Conservation (phyloP, 805 yeast species). For the Metschnikowia colocasiae region DNA sequence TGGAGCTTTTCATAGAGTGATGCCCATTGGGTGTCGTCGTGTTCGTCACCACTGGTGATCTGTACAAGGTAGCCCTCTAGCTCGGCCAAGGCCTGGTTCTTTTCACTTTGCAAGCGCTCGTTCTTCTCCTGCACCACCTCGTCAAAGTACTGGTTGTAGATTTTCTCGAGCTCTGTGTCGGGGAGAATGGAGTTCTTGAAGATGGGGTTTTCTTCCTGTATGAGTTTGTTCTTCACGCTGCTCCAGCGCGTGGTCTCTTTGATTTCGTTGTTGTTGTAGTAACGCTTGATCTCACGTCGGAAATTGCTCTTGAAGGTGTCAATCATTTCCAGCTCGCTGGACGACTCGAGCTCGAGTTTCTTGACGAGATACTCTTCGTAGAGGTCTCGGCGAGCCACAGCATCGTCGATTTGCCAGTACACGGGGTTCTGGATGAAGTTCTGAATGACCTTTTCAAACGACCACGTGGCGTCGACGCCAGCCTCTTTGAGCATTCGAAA, state of each 20-base stretch:
- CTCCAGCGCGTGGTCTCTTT: conserved; percentile 62
- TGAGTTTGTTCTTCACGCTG: conserved; percentile 44
- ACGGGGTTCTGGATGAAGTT: conserved; percentile 53
- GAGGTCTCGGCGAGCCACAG: conserved; percentile 53
- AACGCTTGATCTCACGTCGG: conserved; percentile 39
- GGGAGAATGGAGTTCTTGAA: conserved; percentile 57
- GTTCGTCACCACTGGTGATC: conserved; percentile 28
- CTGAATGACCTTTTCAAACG: conserved; percentile 64
- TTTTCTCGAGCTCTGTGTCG: conserved; percentile 52
- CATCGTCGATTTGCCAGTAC: conserved; percentile 65
- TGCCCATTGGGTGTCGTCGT: conserved; percentile 36
- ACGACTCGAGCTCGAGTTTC: conserved; percentile 45
- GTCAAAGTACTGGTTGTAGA: conserved; percentile 50
- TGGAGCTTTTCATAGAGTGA: conserved; percentile 32
- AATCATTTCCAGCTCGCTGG: conserved; percentile 49
- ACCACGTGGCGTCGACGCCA: conserved; percentile 69
- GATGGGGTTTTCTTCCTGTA: conserved; percentile 62
- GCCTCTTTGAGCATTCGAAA: conserved; percentile 55
- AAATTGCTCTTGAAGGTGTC: conserved; percentile 59
- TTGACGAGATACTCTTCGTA: conserved; percentile 60
- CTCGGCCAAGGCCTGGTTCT: conserved; percentile 50
- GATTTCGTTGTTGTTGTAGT: conserved; percentile 35
- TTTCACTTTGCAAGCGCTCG: conserved; percentile 23
- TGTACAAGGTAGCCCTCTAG: conserved; percentile 48
- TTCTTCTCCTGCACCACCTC: conserved; percentile 33